Conservation (phyloP, 2,329 filamentous ascomycete species). For the Bipolaris sorokiniana region DNA sequence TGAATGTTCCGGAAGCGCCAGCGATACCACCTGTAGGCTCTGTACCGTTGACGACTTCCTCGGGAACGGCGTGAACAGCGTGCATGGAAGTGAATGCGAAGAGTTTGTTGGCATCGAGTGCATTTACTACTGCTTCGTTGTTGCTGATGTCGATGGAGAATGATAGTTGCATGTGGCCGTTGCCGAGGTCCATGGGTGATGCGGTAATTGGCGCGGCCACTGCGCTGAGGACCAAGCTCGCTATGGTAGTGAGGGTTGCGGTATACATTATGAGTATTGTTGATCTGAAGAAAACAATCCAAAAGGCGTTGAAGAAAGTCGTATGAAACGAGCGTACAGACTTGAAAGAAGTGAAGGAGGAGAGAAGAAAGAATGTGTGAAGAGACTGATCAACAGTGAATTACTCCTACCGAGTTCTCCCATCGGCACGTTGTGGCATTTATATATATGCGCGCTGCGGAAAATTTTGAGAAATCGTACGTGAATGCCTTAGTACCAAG, state of each 20-base stretch:
- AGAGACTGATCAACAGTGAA: constrained; percentile 36
- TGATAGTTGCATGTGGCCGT: constrained; percentile 22
- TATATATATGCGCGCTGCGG: constrained; percentile 8
- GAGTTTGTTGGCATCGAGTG: constrained; percentile 21
- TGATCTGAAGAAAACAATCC: background rate
- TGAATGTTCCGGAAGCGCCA: constrained; percentile 57
- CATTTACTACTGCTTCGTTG: constrained; percentile 6
- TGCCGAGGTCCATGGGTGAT: constrained; percentile 13
- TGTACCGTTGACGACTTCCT: constrained; percentile 58
- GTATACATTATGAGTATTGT: constrained; percentile 28
- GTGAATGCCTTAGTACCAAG: constrained; percentile 25
- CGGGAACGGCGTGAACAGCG: constrained; percentile 55
- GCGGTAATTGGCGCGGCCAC: constrained; percentile 19
- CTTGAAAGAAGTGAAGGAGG: constrained; percentile 7
- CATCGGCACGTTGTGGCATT: background rate
- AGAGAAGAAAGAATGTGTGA: constrained; percentile 21
- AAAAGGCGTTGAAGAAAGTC: background rate
- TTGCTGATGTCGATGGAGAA: constrained; percentile 29
- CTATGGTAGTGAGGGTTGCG: constrained; percentile 13
- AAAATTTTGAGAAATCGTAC: background rate
- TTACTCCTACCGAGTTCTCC: constrained; percentile 16
- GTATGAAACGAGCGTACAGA: constrained; percentile 9
- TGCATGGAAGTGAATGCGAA: constrained; percentile 59
- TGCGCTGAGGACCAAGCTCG: constrained; percentile 19
- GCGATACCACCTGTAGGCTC: constrained; percentile 52